phyloP scores from a whole-genome alignment of 139 green algal genomes.

The Picochlorum sp. region DNA sequence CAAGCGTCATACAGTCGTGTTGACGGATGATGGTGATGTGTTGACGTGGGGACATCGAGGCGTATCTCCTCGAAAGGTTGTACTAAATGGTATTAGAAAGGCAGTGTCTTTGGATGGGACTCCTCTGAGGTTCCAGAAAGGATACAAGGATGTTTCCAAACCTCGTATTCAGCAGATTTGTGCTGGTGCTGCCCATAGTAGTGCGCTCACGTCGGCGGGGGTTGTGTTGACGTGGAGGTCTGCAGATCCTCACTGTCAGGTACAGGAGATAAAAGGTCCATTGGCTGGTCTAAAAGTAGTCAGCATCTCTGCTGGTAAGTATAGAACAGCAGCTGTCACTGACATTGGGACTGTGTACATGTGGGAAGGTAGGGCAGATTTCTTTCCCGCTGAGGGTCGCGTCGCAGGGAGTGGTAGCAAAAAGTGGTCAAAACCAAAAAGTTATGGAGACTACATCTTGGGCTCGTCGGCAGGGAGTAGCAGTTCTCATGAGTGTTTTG shows the following conservation, averaged over 20 bases:
- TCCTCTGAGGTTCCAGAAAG: slow-evolving; percentile 59
- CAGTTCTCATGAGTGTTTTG: not conserved
- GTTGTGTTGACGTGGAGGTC: slow-evolving; percentile 62
- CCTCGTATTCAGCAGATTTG: slow-evolving; percentile 51
- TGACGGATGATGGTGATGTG: slow-evolving; percentile 68
- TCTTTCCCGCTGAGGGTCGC: slow-evolving; percentile 27
- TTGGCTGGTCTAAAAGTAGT: slow-evolving; percentile 56
- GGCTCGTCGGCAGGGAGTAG: not conserved
- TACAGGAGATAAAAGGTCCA: slow-evolving; percentile 54
- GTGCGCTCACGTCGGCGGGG: slow-evolving; percentile 49
- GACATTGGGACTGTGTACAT: slow-evolving; percentile 68
- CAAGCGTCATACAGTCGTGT: slow-evolving; percentile 82
- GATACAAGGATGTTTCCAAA: slow-evolving; percentile 48
- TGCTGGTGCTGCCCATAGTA: slow-evolving; percentile 61
- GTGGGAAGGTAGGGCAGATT: slow-evolving; percentile 63
- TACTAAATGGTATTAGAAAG: slow-evolving; percentile 40
- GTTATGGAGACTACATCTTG: not conserved
- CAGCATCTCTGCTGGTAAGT: slow-evolving; percentile 63
- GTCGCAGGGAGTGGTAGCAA: slow-evolving; percentile 26
- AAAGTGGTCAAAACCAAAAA: slow-evolving; percentile 1
- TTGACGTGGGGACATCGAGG: slow-evolving; percentile 74
- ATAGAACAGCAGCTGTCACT: slow-evolving; percentile 69
- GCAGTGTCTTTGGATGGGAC: slow-evolving; percentile 3
- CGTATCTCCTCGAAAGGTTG: slow-evolving; percentile 53
- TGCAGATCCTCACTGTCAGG: slow-evolving; percentile 41